These are phyloP conservation scores for Styphnolobium japonicum DNA, from an alignment of 306 rosid species.

Conservation along the genomic window DNA sequence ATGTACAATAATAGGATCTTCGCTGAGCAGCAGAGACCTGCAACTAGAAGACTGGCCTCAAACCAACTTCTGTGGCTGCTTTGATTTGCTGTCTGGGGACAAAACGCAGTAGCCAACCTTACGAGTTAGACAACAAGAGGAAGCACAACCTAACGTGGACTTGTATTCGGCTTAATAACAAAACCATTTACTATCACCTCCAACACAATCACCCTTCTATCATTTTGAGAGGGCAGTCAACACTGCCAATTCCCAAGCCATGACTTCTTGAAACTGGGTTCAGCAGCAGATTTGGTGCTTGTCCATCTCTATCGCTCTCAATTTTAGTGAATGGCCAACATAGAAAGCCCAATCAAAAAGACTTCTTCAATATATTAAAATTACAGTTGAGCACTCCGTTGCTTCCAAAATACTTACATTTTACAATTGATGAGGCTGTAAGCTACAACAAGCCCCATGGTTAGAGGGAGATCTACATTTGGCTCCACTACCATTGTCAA, in stretches of 20 bases:
- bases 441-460: constrained; percentile 49
- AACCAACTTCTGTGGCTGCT: background rate
- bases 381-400: background rate
- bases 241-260: background rate
- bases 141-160: background rate
- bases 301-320: background rate
- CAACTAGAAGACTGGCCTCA: background rate
- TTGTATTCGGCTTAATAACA: background rate
- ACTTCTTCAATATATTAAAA: background rate
- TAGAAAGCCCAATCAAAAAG: background rate
- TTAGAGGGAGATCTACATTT: constrained; percentile 40
- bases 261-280: background rate
- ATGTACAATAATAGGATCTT: background rate
- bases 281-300: background rate
- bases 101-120: background rate
- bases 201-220: background rate
- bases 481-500: constrained; percentile 56
- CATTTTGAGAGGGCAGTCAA: background rate
- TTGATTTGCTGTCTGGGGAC: background rate
- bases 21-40: background rate
- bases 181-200: background rate
- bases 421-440: constrained; percentile 38
- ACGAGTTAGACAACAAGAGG: too few relatives aligned
- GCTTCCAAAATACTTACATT: constrained; percentile 27
- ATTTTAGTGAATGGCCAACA: background rate